Conservation (phyloP, 768 basidiomycete genomes). For the Sporobolomyces phaffii region DNA sequence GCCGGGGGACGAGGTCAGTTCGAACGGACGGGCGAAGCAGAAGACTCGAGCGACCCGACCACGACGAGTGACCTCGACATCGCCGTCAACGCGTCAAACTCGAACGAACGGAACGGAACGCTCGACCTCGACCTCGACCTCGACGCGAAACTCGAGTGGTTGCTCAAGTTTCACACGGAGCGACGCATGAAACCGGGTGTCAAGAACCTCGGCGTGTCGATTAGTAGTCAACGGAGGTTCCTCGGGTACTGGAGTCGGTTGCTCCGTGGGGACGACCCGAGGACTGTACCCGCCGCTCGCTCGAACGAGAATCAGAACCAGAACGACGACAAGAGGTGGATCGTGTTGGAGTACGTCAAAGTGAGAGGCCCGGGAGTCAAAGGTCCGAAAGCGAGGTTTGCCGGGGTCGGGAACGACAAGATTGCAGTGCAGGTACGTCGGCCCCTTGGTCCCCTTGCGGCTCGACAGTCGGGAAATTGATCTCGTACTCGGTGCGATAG, state of each 20-base stretch:
- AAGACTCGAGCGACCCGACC: slow-evolving; percentile 46
- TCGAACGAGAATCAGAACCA: slow-evolving; percentile 12
- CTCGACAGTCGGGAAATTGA: slow-evolving; percentile 48
- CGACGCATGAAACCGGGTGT: slow-evolving; percentile 22
- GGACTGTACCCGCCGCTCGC: too few relatives aligned
- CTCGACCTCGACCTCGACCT: not conserved
- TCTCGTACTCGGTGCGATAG: slow-evolving; percentile 71
- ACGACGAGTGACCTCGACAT: slow-evolving; percentile 46
- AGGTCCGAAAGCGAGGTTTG: slow-evolving; percentile 41
- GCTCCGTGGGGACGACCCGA: slow-evolving; percentile 28
- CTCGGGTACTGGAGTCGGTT: slow-evolving; percentile 61
- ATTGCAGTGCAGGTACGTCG: slow-evolving; percentile 19
- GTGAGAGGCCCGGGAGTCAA: slow-evolving; percentile 40
- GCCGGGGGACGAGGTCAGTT: slow-evolving; percentile 42
- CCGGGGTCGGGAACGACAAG: slow-evolving; percentile 26
- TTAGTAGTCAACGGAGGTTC: slow-evolving; percentile 73
- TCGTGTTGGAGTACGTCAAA: slow-evolving; percentile 43
- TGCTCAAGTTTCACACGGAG: slow-evolving; percentile 25
- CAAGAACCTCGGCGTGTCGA: slow-evolving; percentile 44
- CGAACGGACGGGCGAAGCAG: slow-evolving; percentile 53
- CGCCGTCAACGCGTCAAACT: not conserved
- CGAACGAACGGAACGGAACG: not conserved
- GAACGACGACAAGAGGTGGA: slow-evolving; percentile 5
- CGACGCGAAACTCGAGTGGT: not conserved
- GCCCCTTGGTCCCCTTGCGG: not conserved